These are phyloP conservation scores for Magnusiomyces sp. DNA, from an alignment of 1,139 yeast genomes.

Conservation along the genomic window DNA sequence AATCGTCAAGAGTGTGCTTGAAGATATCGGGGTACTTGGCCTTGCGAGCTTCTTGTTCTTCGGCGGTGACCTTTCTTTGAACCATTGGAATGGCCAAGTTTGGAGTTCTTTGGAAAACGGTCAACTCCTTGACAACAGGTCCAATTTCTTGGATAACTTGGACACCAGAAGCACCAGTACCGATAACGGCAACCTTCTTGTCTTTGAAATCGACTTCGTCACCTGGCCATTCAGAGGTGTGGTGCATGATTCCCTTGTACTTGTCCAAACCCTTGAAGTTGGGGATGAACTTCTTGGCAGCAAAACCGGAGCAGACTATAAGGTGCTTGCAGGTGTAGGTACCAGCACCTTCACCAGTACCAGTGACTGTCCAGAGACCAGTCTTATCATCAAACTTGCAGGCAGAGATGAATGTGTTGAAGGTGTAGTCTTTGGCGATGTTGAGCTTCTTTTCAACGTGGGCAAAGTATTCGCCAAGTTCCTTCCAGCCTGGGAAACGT, in stretches of 20 bases:
- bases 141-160: too few relatives aligned
- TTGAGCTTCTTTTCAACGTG: slow-evolving; percentile 35
- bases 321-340: slow-evolving; percentile 29
- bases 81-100: slow-evolving; percentile 26
- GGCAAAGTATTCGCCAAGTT: too few relatives aligned
- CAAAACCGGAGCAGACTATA: slow-evolving; percentile 29
- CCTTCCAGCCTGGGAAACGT: too few relatives aligned
- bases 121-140: too few relatives aligned
- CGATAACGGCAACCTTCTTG: too few relatives aligned
- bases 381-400: slow-evolving; percentile 30
- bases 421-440: slow-evolving; percentile 25
- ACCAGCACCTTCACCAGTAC: too few relatives aligned
- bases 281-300: slow-evolving; percentile 24
- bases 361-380: slow-evolving; percentile 36
- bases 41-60: slow-evolving; percentile 13
- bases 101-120: too few relatives aligned
- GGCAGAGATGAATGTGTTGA: neutral
- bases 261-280: slow-evolving; percentile 32
- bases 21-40: slow-evolving; percentile 18
- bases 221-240: too few relatives aligned
- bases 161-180: too few relatives aligned
- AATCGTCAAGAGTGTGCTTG: too few relatives aligned
- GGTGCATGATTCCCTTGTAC: too few relatives aligned
- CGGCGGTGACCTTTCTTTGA: slow-evolving; percentile 16
- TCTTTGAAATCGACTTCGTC: too few relatives aligned